These are phyloP conservation scores for Haberlea rhodopensis DNA, from an alignment of 257 asterid genomes.

Conservation along the genomic window DNA sequence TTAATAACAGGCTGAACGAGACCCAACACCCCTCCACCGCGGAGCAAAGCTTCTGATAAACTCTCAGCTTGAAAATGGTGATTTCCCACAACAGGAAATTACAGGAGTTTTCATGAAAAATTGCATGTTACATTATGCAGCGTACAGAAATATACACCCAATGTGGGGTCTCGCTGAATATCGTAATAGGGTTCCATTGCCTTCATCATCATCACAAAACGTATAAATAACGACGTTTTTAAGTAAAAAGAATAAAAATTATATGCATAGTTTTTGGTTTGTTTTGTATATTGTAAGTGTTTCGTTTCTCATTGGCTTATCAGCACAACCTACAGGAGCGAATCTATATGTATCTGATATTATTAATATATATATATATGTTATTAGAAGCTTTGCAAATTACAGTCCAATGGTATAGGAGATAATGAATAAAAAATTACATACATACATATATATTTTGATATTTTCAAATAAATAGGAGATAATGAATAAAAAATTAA, in stretches of 20 bases:
- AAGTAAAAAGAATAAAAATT: no score
- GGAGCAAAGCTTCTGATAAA: conserved; percentile 71
- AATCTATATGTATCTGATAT: no score
- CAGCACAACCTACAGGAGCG: no score
- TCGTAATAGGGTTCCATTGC: conserved; percentile 37
- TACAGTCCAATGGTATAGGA: no score
- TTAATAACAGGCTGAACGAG: conserved; percentile 38
- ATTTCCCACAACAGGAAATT: conserved; percentile 82
- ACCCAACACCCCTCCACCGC: conserved; percentile 60
- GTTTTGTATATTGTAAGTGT: neutral
- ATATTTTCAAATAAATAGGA: no score
- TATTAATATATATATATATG: no score
- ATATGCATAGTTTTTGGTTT: neutral
- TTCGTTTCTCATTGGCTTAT: neutral
- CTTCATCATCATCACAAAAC: neutral
- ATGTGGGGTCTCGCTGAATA: conserved; percentile 83
- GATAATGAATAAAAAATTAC: no score
- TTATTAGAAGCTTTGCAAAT: no score
- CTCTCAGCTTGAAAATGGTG: conserved; percentile 75
- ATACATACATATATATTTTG: no score
- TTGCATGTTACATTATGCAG: conserved; percentile 84
- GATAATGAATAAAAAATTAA: no score
- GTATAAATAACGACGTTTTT: no score
- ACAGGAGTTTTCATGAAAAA: conserved; percentile 79
- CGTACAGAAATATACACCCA: conserved; percentile 65